Conservation (phyloP, 805 yeast species). For the baker's yeast (Saccharomyces cerevisiae) region DNA sequence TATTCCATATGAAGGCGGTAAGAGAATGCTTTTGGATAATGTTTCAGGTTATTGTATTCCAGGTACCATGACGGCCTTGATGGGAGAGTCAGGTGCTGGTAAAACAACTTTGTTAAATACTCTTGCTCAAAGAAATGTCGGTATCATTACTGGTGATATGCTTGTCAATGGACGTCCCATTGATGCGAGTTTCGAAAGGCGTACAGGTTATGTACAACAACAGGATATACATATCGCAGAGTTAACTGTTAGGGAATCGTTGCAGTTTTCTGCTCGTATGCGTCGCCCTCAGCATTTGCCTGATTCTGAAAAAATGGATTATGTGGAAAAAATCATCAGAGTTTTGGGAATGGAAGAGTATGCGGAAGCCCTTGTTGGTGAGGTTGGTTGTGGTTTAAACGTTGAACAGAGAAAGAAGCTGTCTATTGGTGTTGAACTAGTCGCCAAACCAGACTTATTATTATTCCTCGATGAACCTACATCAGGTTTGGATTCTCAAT, state of each 20-base stretch:
- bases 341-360: slow-evolving; percentile 45
- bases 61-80: slow-evolving; percentile 51
- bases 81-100: slow-evolving; percentile 64
- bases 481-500: slow-evolving; percentile 45
- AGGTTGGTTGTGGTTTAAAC: slow-evolving; percentile 36
- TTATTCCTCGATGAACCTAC: slow-evolving; percentile 46
- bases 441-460: slow-evolving; percentile 39
- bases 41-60: slow-evolving; percentile 42
- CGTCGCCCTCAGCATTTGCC: slow-evolving; percentile 40
- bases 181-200: slow-evolving; percentile 43
- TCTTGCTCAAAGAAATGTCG: slow-evolving; percentile 44
- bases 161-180: slow-evolving; percentile 44
- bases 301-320: slow-evolving; percentile 36
- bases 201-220: slow-evolving; percentile 51
- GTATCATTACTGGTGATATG: slow-evolving; percentile 50
- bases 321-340: slow-evolving; percentile 44
- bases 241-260: slow-evolving; percentile 30
- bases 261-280: slow-evolving; percentile 42
- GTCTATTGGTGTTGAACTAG: slow-evolving; percentile 41
- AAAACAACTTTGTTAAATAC: slow-evolving; percentile 51
- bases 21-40: slow-evolving; percentile 45
- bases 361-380: slow-evolving; percentile 46
- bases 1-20: slow-evolving; percentile 31
- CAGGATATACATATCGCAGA: slow-evolving; percentile 44
- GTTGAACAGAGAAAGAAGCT: slow-evolving; percentile 38